Conservation (phyloP, 139 green algal species). For the Chlamydomonas asymmetrica region DNA sequence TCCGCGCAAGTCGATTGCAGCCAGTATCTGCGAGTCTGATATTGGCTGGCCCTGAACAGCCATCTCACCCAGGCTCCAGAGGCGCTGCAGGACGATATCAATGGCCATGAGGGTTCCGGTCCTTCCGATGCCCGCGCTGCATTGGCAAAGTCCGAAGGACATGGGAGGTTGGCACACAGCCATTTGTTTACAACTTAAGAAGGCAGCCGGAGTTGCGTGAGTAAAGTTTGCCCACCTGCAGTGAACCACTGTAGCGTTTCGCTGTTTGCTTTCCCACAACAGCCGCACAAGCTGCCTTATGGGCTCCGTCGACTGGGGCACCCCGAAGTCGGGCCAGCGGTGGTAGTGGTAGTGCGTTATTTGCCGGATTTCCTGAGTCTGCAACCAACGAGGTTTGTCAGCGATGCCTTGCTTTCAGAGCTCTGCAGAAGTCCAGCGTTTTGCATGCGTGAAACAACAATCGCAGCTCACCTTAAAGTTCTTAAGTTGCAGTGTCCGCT, state of each 20-base stretch:
- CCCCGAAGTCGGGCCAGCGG: conserved; percentile 60
- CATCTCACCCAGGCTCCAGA: conserved; percentile 37
- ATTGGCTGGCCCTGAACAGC: not conserved
- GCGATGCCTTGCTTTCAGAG: too few species aligned
- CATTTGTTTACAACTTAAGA: too few species aligned
- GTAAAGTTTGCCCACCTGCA: conserved; percentile 39
- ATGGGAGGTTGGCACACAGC: too few species aligned
- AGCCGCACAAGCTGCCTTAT: conserved; percentile 45
- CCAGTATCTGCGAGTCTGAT: too few species aligned
- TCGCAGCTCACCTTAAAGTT: conserved; percentile 27
- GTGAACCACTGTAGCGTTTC: conserved; percentile 37
- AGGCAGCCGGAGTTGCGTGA: too few species aligned
- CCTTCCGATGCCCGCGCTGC: conserved; percentile 73
- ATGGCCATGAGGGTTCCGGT: conserved; percentile 83
- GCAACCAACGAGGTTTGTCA: too few species aligned
- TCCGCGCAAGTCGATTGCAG: too few species aligned
- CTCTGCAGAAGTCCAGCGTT: too few species aligned
- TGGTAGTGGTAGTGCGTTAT: conserved; percentile 63
- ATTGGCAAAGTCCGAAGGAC: not conserved
- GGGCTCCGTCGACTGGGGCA: conserved; percentile 41
- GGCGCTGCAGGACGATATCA: conserved; percentile 65
- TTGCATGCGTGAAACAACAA: too few species aligned
- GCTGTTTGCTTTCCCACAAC: conserved; percentile 15
- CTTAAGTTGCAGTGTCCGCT: conserved; percentile 29
- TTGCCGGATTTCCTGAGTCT: conserved; percentile 31